Conservation (phyloP, 257 asterid species). For the Solanum sejunctum region DNA sequence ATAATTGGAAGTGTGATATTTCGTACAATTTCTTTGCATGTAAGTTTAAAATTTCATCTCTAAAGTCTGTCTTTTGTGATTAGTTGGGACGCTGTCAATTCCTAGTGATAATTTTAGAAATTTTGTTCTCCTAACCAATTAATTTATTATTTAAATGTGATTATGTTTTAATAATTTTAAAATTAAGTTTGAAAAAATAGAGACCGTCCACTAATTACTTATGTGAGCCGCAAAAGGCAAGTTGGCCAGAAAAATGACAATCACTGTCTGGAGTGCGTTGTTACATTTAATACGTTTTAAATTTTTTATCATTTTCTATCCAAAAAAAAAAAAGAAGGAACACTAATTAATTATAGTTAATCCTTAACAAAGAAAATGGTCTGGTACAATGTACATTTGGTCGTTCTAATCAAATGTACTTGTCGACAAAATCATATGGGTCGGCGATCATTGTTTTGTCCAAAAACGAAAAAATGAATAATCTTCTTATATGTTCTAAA, state of each 20-base stretch:
- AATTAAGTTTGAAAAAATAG: not conserved
- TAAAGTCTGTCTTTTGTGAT: not conserved
- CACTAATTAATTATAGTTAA: not conserved
- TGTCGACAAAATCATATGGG: not conserved
- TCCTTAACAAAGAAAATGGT: not conserved
- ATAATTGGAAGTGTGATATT: not conserved
- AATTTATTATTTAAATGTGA: not conserved
- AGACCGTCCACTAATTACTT: not conserved
- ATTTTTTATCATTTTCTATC: not conserved
- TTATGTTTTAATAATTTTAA: not conserved
- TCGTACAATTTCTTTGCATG: not conserved
- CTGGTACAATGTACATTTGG: not conserved
- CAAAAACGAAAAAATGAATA: too few relatives aligned
- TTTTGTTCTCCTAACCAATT: not conserved
- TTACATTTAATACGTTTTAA: not conserved
- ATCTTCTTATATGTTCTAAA: too few relatives aligned
- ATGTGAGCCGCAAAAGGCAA: not conserved
- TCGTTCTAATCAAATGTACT: not conserved
- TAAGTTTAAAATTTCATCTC: not conserved
- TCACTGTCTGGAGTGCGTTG: not conserved
- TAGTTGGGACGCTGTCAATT: not conserved
- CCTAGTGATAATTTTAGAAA: not conserved
- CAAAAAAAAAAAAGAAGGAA: not conserved
- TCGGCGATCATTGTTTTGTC: constrained; percentile 6
- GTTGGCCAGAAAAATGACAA: not conserved